Evolutionary conservation across 1,284 basidiomycete genomes (phyloP), one percentile per base, ranked within the genome.

Genomic region (Pseudozyma tsukubaensis): DNA sequence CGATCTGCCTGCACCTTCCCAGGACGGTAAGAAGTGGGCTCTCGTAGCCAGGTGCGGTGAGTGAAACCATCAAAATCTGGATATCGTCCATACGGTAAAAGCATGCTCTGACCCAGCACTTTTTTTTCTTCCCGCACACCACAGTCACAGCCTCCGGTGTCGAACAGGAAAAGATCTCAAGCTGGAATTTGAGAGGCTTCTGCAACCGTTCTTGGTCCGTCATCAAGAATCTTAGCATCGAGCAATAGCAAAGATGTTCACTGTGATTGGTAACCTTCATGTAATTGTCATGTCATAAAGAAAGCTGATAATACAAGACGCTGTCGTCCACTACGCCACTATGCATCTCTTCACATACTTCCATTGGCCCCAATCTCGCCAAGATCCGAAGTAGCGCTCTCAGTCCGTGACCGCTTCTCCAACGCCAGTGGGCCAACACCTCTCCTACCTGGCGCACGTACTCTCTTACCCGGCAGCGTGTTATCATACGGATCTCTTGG

Each of bases 141-240:
- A n/a, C 50, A 76, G 75, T 50, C 1, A 78, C 76, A 3, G 60
- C 63, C 16, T 56, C 69, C 3, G 73, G 76, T 13, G 51, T 78
- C 12, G 59, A 58, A 40, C 77, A 78, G 61, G 54, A 67, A 29
- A 59, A 45, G 56, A 58, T 64, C 47, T 71, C 72, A 11, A 35
- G 58, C 0, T 78, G 71, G 73, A 78, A 78, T 21, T 36, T 78
- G n/a, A 60, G 77, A 16, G 77, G 77, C 9, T 78, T 78, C 43
- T 50, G 56, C 55, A 69, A 76, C 19, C 69, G 77, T 45, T 66
- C 63, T 24, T 77, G 77, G 77, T 72, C 74, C 4, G 64, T 78
- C 21, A 59, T 77, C 11, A 58, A 71, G n/a, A 56, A 60, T 21
- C n/a, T 69, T 36, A 53, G 51, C 32, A n/a, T 57, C n/a, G 24